phyloP scores from a whole-genome alignment of 2,329 filamentous ascomycete species.

The Ceratocystis diversiconidia region DNA sequence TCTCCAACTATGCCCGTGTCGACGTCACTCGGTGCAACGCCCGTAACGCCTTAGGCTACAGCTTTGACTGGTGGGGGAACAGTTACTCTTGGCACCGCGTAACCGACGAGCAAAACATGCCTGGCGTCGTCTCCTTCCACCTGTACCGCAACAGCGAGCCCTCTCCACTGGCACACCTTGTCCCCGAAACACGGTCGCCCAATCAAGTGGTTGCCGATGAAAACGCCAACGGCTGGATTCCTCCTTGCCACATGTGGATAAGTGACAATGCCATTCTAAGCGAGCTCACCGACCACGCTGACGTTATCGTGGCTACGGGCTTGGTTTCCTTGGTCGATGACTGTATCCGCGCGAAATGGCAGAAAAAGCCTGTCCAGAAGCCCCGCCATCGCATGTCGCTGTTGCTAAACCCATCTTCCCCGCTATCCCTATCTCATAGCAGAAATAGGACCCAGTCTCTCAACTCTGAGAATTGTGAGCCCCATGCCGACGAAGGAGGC shows the following conservation, averaged over 20 bases:
- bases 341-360: slow-evolving; percentile 70
- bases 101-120: slow-evolving; percentile 52
- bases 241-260: slow-evolving; percentile 83
- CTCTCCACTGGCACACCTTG: slow-evolving; percentile 64
- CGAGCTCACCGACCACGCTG: slow-evolving; percentile 64
- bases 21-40: slow-evolving; percentile 56
- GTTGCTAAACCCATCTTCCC: neutral
- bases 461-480: neutral
- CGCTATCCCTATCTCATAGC: neutral
- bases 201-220: slow-evolving; percentile 58
- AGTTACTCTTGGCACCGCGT: slow-evolving; percentile 73
- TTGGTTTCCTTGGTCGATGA: slow-evolving; percentile 81
- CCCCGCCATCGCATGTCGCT: slow-evolving; percentile 22
- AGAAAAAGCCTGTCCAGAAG: slow-evolving; percentile 22
- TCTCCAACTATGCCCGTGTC: slow-evolving; percentile 92
- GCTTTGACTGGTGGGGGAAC: slow-evolving; percentile 87
- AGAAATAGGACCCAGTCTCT: neutral
- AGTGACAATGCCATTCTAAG: slow-evolving; percentile 57
- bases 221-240: slow-evolving; percentile 73
- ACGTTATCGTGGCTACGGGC: slow-evolving; percentile 82
- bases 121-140: slow-evolving; percentile 58
- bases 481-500: neutral
- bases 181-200: slow-evolving; percentile 61
- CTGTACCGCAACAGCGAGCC: slow-evolving; percentile 53
- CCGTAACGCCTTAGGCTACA: slow-evolving; percentile 60